phyloP scores from a whole-genome alignment of 73 alveolate genomes.

The Paramecium primaurelia region DNA sequence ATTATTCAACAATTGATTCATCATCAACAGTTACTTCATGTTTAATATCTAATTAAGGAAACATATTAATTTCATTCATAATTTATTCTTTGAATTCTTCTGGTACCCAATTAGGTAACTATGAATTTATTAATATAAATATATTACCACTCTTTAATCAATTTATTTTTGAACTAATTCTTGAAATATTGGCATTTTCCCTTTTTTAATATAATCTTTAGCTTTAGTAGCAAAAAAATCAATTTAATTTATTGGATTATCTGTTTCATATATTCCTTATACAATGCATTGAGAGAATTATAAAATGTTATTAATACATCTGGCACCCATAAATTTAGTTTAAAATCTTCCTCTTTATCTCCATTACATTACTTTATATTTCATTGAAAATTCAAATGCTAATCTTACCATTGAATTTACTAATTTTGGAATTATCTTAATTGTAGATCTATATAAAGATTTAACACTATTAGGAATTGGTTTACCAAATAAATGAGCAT shows the following conservation, averaged over 20 bases:
- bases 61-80: background rate
- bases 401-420: background rate
- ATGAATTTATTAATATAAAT: background rate
- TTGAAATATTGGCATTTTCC: background rate
- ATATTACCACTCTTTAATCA: background rate
- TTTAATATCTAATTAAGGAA: background rate
- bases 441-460: background rate
- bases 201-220: background rate
- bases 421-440: background rate
- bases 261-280: constrained; percentile 28
- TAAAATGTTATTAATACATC: background rate
- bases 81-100: constrained; percentile 23
- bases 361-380: background rate
- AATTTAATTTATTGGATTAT: background rate
- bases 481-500: constrained; percentile 38
- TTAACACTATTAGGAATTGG: background rate
- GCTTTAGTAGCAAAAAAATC: background rate
- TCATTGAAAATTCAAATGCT: background rate
- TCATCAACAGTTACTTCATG: constrained; percentile 29
- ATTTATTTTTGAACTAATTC: background rate
- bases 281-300: constrained; percentile 26
- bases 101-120: constrained; percentile 44
- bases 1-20: constrained; percentile 9
- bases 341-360: background rate
- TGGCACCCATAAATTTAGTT: constrained; percentile 27